These are phyloP conservation scores for Umbelopsis sp. DNA, from an alignment of 371 early-diverging fungal genomes.

Conservation along the genomic window DNA sequence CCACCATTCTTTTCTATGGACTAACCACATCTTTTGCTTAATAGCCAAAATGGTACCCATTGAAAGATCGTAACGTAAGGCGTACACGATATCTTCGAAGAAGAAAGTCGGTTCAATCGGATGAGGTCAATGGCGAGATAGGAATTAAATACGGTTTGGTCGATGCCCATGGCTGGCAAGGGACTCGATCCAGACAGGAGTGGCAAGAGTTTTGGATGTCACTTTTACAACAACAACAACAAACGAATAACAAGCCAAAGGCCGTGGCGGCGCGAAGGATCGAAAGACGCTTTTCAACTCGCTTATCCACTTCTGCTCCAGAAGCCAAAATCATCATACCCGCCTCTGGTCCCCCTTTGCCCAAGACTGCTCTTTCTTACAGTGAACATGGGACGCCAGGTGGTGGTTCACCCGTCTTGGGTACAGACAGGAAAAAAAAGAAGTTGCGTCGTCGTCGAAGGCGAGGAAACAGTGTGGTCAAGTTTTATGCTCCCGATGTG, in stretches of 20 bases:
- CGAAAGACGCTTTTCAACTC: background rate
- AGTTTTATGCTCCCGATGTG: constrained; percentile 37
- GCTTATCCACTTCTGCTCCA: constrained; percentile 14
- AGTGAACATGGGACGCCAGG: background rate
- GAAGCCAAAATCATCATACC: background rate
- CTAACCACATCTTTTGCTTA: constrained; percentile 6
- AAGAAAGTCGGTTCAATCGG: background rate
- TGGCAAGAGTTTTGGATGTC: constrained; percentile 23
- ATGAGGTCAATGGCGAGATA: constrained; percentile 8
- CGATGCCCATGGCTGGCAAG: constrained; percentile 7
- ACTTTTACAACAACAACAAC: constrained; percentile 1
- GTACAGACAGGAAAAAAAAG: background rate
- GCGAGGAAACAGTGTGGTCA: constrained; percentile 28
- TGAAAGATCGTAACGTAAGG: constrained; percentile 16
- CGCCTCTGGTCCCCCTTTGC: background rate
- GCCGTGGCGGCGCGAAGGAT: background rate
- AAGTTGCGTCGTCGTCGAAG: constrained; percentile 13
- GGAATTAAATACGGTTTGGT: constrained; percentile 18
- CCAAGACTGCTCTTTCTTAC: background rate
- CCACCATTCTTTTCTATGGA: too few species aligned
- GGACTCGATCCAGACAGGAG: constrained; percentile 11
- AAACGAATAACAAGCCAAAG: background rate
- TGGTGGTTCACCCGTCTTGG: too few species aligned
- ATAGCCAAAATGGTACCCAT: constrained; percentile 28
- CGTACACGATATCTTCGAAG: constrained; percentile 3